phyloP scores from a whole-genome alignment of 768 basidiomycete genomes.

The Auricularia sp. region DNA sequence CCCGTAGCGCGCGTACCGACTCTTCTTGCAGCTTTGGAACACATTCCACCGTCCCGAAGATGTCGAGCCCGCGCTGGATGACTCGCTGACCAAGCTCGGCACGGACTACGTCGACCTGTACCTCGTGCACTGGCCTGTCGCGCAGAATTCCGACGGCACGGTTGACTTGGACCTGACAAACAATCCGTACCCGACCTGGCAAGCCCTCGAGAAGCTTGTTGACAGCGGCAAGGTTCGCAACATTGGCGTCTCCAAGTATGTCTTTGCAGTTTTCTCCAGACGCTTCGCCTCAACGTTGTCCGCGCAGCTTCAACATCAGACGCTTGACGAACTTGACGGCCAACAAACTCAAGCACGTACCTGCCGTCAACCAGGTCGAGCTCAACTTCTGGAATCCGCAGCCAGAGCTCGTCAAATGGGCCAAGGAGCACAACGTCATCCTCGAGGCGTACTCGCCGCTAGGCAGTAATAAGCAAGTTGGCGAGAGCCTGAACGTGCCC shows the following conservation, averaged over 20 bases:
- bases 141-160: constrained; percentile 17
- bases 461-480: constrained; percentile 50
- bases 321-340: constrained; percentile 52
- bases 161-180: constrained; percentile 49
- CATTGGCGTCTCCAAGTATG: constrained; percentile 78
- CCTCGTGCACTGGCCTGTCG: constrained; percentile 62
- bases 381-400: constrained; percentile 72
- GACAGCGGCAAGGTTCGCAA: constrained; percentile 67
- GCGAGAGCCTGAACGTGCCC: constrained; percentile 46
- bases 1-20: neutral
- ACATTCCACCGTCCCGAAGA: constrained; percentile 65
- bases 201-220: constrained; percentile 69
- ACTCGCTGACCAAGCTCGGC: constrained; percentile 49
- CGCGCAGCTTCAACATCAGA: constrained; percentile 49
- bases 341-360: constrained; percentile 47
- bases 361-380: constrained; percentile 73
- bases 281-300: constrained; percentile 2
- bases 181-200: constrained; percentile 70
- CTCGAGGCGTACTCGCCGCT: constrained; percentile 73
- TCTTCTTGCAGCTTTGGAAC: constrained; percentile 52
- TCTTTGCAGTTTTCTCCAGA: neutral
- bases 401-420: constrained; percentile 67
- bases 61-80: constrained; percentile 56
- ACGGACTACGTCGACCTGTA: constrained; percentile 73
- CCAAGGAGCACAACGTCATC: constrained; percentile 52